A percentile compares a stretch with the other conserved stretches of the same genome.
These are phyloP conservation scores for Metarhizium brunneum DNA, from an alignment of 2,329 filamentous ascomycete species.

Conservation along the genomic window DNA sequence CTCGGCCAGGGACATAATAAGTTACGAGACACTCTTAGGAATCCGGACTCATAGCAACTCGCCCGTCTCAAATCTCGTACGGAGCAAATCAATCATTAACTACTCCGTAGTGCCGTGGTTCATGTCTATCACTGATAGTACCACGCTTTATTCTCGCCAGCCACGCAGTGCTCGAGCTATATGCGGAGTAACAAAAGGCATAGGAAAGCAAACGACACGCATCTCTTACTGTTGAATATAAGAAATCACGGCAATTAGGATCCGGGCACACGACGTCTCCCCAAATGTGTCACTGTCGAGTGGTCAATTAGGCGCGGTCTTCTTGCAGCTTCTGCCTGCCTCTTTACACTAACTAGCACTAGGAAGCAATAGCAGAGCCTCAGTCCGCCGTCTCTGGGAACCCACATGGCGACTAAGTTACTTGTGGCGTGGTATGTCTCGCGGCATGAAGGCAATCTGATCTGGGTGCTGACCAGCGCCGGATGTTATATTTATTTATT, in stretches of 20 bases:
- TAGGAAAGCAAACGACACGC: not conserved
- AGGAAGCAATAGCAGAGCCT: not conserved
- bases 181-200: no score
- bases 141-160: no score
- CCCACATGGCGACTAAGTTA: not conserved
- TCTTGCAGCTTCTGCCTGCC: not conserved
- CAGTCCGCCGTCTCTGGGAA: not conserved
- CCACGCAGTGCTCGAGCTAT: no score
- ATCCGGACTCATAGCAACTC: not conserved
- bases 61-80: not conserved
- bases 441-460: not conserved
- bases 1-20: not conserved
- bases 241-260: not conserved
- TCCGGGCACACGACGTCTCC: not conserved
- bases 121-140: not conserved
- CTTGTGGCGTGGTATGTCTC: conserved; percentile 1
- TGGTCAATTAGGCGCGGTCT: not conserved
- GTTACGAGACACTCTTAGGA: not conserved
- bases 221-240: not conserved
- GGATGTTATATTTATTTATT: no score
- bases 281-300: not conserved
- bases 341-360: not conserved
- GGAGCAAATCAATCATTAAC: not conserved
- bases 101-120: not conserved
- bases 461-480: no score